Percentiles rank a stretch among this genome's conserved stretches.
Conservation (phyloP, 2,329 filamentous ascomycete species). For the Colletotrichum camelliae region DNA sequence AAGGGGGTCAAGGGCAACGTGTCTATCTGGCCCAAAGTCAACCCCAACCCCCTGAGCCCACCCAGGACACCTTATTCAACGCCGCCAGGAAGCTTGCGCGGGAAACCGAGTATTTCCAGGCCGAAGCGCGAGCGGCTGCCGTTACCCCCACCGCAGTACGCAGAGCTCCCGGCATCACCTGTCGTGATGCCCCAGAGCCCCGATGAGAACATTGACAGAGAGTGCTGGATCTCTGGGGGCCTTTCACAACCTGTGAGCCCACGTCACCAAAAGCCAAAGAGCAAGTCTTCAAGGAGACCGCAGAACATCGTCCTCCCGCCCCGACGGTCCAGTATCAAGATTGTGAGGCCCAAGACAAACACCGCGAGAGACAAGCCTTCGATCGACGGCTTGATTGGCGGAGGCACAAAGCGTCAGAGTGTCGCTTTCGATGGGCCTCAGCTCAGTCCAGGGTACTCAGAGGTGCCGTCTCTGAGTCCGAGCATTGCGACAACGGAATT, state of each 20-base stretch:
- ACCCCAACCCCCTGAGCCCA: constrained; percentile 9
- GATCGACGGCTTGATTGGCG: constrained; percentile 8
- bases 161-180: constrained; percentile 12
- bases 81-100: constrained; percentile 11
- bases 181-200: constrained; percentile 5
- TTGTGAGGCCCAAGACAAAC: not conserved
- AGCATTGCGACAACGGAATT: constrained; percentile 35
- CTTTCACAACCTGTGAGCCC: not conserved
- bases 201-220: not conserved
- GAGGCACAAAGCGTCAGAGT: constrained; percentile 6
- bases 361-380: not conserved
- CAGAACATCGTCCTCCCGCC: constrained; percentile 9
- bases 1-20: constrained; percentile 11
- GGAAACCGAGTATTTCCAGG: not conserved
- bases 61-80: constrained; percentile 19
- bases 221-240: not conserved
- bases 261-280: not conserved
- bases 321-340: not conserved
- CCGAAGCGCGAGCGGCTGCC: not conserved
- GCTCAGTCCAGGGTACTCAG: constrained; percentile 15
- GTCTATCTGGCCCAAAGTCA: constrained; percentile 21
- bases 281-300: not conserved
- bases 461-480: constrained; percentile 32
- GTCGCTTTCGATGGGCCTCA: not conserved
- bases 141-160: constrained; percentile 4